Percentiles rank a stretch among this genome's conserved stretches.
Evolutionary conservation across 2,329 filamentous ascomycete species (phyloP).

Genomic region (Aureobasidium sp.): DNA sequence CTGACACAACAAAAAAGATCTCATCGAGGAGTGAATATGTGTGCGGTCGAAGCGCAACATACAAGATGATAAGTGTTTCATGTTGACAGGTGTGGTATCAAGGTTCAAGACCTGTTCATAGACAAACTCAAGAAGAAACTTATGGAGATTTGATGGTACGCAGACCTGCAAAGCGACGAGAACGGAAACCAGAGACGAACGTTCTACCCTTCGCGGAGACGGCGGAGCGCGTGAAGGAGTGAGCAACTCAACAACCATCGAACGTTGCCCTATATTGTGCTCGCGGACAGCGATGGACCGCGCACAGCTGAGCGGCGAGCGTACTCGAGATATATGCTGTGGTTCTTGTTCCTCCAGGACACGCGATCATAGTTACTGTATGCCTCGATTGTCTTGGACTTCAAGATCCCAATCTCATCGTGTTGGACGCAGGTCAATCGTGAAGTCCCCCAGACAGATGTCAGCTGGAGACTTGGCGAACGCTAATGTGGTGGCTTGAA

Average conservation of each 20-base stretch:
- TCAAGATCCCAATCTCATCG: neutral
- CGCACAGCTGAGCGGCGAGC: neutral
- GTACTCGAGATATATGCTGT: neutral
- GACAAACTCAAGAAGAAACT: neutral
- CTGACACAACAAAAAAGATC: neutral
- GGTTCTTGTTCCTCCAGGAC: neutral
- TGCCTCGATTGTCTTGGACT: neutral
- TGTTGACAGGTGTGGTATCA: conserved; percentile 1
- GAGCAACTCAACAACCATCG: neutral
- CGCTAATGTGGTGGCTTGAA: neutral
- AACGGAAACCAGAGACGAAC: neutral
- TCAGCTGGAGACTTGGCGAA: conserved; percentile 10
- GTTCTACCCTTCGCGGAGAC: neutral
- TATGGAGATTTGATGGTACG: neutral
- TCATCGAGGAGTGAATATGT: neutral
- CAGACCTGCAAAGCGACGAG: neutral
- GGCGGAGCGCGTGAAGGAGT: neutral
- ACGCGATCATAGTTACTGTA: no score
- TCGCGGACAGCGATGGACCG: neutral
- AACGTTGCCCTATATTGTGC: neutral
- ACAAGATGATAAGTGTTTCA: neutral
- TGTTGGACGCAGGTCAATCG: neutral
- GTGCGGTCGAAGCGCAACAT: neutral
- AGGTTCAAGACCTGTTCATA: neutral
- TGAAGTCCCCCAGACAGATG: conserved; percentile 1